Evolutionary conservation across 192 early-diverging fungal species (phyloP), one percentile per base, ranked within the genome.

Genomic region (Gigaspora rosea): DNA sequence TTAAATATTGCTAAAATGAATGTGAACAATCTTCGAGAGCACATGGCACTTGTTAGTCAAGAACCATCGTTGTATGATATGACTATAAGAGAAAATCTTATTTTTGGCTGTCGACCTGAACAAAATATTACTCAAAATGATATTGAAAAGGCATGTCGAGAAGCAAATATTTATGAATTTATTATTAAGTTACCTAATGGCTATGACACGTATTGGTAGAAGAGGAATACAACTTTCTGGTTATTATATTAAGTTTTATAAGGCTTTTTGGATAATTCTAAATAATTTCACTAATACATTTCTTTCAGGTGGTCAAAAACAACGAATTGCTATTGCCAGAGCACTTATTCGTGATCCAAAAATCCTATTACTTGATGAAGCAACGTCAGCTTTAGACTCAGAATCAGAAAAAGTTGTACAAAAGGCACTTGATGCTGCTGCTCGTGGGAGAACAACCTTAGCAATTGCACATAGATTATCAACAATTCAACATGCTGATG

Each of bases 401-500:
- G 88, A 91, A 78, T 91, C 90, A 73, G 95, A 96, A 84, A 87
- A 80, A 62, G 79, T 92, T 6, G 95, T 96, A 10, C 94, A 95
- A 80, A 83, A 85, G 52, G 94, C 94, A 2, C 82, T 96, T 54
- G 94, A 95, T 76, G 61, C 36, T 52, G 89, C 86, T 3, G 83
- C 91, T 2, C 47, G 82, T 76, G 95, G 94, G 15, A 80, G 95
- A 68, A 75, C 57, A 6, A 75, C 83, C 90, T 54, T 88, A 33
- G 78, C 85, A 46, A 86, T 91, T 81, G 91, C 91, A 10, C 94
- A 95, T 85, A 80, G 95, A 10, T 83, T 96, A 46, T 88, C 91
- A n/a, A 96, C 93, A 18, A 92, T 96, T 75, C 92, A 89, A 52
- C 90, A 95, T 75, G 90, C 94, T 5, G 92, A 96, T 80, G 75